These are phyloP conservation scores for Mucor mucedo DNA, from an alignment of 371 early-diverging fungal genomes.

Conservation along the genomic window DNA sequence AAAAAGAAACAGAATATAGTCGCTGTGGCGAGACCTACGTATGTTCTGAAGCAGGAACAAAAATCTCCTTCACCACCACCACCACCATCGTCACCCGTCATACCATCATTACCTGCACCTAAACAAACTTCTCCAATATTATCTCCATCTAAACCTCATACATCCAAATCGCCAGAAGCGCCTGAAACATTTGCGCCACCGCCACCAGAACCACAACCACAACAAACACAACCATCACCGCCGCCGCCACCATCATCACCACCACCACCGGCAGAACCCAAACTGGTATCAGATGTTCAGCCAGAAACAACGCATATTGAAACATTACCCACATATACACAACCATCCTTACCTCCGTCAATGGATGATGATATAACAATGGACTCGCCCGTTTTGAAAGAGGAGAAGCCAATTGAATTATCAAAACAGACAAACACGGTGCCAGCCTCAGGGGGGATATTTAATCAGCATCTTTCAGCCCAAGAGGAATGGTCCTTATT, in stretches of 20 bases:
- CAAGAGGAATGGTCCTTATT: constrained; percentile 68
- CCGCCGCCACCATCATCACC: neutral
- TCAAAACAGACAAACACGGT: neutral
- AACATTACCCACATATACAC: neutral
- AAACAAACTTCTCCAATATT: neutral
- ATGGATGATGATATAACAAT: neutral
- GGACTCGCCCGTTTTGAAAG: neutral
- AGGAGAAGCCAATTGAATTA: neutral
- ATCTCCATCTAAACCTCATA: neutral
- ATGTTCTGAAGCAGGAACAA: neutral
- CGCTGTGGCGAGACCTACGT: neutral
- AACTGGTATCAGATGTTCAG: neutral
- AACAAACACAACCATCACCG: neutral
- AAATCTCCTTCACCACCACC: neutral
- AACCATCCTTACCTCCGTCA: neutral
- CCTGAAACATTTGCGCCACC: neutral
- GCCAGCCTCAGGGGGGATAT: neutral
- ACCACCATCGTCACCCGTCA: too few species aligned
- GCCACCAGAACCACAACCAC: neutral
- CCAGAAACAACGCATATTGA: neutral
- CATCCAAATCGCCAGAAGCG: neutral
- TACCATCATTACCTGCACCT: neutral
- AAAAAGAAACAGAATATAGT: neutral
- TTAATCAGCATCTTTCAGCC: constrained; percentile 22
- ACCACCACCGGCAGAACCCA: neutral